These are phyloP conservation scores for Turnera subulata DNA, from an alignment of 345 rosid species.

Conservation along the genomic window DNA sequence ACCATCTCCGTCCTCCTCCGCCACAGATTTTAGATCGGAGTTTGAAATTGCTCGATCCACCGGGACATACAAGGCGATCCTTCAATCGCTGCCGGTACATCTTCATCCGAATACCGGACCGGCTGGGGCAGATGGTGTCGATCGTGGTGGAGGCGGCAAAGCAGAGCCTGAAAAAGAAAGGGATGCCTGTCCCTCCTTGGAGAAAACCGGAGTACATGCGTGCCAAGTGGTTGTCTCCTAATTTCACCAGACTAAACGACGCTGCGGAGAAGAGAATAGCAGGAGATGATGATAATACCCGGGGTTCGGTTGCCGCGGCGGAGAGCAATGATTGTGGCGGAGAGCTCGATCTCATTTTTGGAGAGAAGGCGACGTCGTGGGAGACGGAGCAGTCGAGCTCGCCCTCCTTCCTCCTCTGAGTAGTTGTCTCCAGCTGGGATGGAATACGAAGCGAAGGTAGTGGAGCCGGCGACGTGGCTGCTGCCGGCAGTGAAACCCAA, in stretches of 20 bases:
- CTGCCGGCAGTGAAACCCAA: slow-evolving; percentile 57
- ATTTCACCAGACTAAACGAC: slow-evolving; percentile 17
- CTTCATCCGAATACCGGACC: slow-evolving; percentile 67
- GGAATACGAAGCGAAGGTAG: slow-evolving; percentile 7
- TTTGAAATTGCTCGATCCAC: no score
- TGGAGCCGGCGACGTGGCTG: slow-evolving; percentile 34
- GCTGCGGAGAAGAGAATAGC: slow-evolving; percentile 11
- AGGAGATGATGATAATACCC: neutral
- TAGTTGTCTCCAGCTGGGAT: no score
- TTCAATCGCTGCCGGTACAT: slow-evolving; percentile 69
- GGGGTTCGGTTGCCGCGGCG: neutral
- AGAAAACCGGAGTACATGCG: slow-evolving; percentile 74
- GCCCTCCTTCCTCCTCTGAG: no score
- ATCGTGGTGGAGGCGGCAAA: slow-evolving; percentile 66
- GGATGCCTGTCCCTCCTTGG: slow-evolving; percentile 89
- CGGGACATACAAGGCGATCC: slow-evolving; percentile 55
- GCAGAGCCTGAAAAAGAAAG: slow-evolving; percentile 84
- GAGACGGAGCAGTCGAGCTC: slow-evolving; percentile 9
- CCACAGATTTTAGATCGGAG: slow-evolving; percentile 69
- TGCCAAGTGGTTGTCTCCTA: slow-evolving; percentile 84
- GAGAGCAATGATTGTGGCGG: slow-evolving; percentile 16
- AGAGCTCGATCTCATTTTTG: slow-evolving; percentile 62
- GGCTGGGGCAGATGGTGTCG: slow-evolving; percentile 63
- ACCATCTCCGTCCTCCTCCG: slow-evolving; percentile 18
- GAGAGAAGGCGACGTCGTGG: slow-evolving; percentile 28